These are phyloP conservation scores for Haplosporangium gracile DNA, from an alignment of 192 early-diverging fungal genomes.

Conservation along the genomic window DNA sequence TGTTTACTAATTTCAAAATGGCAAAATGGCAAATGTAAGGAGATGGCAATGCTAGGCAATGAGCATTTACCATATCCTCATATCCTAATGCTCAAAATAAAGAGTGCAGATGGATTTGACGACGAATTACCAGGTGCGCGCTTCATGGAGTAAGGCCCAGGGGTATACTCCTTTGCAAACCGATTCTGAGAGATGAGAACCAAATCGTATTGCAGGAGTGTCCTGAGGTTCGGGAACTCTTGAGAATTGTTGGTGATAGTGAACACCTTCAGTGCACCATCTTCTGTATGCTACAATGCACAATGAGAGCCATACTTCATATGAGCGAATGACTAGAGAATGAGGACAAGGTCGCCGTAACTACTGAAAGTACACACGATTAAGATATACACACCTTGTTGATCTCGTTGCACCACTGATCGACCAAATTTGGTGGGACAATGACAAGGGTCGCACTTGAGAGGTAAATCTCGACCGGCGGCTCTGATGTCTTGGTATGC, in stretches of 20 bases:
- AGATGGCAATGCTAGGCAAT: neutral
- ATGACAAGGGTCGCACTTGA: constrained; percentile 78
- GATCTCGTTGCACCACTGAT: constrained; percentile 84
- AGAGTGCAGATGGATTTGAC: constrained; percentile 1
- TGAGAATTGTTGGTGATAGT: constrained; percentile 57
- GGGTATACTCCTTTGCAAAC: constrained; percentile 71
- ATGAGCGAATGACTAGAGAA: neutral
- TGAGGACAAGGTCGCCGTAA: too few relatives aligned
- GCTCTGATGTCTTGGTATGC: neutral
- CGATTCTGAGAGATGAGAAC: constrained; percentile 78
- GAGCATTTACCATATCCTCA: neutral
- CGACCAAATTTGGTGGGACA: constrained; percentile 61
- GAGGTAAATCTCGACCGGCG: constrained; percentile 66
- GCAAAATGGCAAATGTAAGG: neutral
- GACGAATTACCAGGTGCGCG: constrained; percentile 17
- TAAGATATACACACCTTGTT: constrained; percentile 69
- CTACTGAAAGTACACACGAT: constrained; percentile 40
- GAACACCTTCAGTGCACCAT: constrained; percentile 58
- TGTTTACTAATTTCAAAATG: neutral
- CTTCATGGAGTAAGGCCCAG: constrained; percentile 47
- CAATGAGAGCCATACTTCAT: neutral
- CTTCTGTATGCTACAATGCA: constrained; percentile 65
- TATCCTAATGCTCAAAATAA: neutral
- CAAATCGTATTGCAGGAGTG: constrained; percentile 74
- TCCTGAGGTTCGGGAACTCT: constrained; percentile 62